These are phyloP conservation scores for Tardiomyces depauwii DNA, from an alignment of 1,139 yeast genomes.

Conservation along the genomic window DNA sequence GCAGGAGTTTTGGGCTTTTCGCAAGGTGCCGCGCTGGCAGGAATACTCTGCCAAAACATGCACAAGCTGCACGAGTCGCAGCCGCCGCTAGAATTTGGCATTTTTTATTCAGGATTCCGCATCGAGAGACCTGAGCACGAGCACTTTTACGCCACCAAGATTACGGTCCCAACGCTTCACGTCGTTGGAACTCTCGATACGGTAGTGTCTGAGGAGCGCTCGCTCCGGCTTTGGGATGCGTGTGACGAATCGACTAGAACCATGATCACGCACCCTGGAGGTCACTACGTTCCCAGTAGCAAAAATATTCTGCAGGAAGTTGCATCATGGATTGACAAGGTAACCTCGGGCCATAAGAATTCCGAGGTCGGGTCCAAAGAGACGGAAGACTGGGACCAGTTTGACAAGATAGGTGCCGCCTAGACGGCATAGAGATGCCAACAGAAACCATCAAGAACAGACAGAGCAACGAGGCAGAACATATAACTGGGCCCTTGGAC, in stretches of 20 bases:
- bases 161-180: conserved; percentile 55
- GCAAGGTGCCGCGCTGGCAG: conserved; percentile 86
- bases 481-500: too few relatives aligned
- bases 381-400: conserved; percentile 30
- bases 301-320: conserved; percentile 50
- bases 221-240: conserved; percentile 44
- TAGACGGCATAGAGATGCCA: not conserved
- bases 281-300: conserved; percentile 76
- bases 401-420: conserved; percentile 30
- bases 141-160: conserved; percentile 32
- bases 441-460: too few relatives aligned
- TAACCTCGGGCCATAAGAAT: conserved; percentile 4
- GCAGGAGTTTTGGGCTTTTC: conserved; percentile 84
- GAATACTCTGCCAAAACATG: conserved; percentile 20
- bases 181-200: conserved; percentile 84
- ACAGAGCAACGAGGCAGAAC: too few relatives aligned
- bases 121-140: conserved; percentile 44
- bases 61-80: conserved; percentile 23
- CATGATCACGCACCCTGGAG: conserved; percentile 65
- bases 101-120: conserved; percentile 70
- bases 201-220: conserved; percentile 66
- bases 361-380: not conserved
- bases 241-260: conserved; percentile 38
- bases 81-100: conserved; percentile 51
- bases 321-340: conserved; percentile 37